Evolutionary conservation across 768 basidiomycete species (phyloP).

Genomic region (Rickenella mellea): DNA sequence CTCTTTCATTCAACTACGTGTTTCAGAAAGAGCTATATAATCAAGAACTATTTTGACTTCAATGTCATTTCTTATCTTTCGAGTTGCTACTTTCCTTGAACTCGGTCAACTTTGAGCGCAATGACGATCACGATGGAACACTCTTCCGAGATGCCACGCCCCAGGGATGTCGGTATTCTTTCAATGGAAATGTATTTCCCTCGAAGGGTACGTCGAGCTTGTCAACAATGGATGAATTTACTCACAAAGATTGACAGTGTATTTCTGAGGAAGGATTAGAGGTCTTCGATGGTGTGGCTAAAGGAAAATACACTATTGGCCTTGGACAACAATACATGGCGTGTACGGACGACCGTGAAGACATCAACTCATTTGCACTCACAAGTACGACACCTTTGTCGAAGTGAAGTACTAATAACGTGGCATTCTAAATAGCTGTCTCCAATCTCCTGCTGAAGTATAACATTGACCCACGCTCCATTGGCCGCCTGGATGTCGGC

Average conservation of each 20-base stretch:
- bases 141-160: conserved; percentile 40
- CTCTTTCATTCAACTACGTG: no score
- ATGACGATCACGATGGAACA: no score
- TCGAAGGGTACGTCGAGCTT: conserved; percentile 43
- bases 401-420: background rate
- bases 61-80: no score
- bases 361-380: conserved; percentile 92
- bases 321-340: conserved; percentile 98
- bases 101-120: no score
- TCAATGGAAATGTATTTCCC: conserved; percentile 94
- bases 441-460: conserved; percentile 84
- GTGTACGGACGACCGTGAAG: conserved; percentile 96
- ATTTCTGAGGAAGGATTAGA: conserved; percentile 95
- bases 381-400: conserved; percentile 83
- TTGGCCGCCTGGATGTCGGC: conserved; percentile 96
- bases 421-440: conserved; percentile 46
- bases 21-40: no score
- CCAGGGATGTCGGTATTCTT: conserved; percentile 90
- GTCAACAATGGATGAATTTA: background rate
- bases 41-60: no score
- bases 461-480: conserved; percentile 91
- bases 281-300: conserved; percentile 84
- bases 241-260: conserved; percentile 42
- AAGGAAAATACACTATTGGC: conserved; percentile 98
- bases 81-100: no score